Conservation (phyloP, 1,284 basidiomycete species). For the Xerocomus amazonicus region DNA sequence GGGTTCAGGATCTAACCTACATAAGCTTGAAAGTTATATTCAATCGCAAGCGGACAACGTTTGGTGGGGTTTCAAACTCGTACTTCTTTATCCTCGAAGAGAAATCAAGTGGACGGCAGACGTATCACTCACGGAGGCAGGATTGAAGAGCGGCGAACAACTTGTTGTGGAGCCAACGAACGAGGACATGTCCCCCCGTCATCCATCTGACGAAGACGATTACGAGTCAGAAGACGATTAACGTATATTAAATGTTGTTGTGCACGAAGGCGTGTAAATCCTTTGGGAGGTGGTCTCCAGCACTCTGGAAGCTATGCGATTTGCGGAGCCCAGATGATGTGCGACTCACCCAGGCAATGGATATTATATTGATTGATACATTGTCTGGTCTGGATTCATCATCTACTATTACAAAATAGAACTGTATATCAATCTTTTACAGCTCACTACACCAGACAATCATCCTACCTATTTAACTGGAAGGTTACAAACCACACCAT, state of each 20-base stretch:
- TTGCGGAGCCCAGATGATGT: no score
- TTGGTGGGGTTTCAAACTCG: slow-evolving; percentile 74
- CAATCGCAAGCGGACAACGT: slow-evolving; percentile 24
- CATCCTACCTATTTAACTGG: no score
- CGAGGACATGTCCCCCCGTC: slow-evolving; percentile 7
- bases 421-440: no score
- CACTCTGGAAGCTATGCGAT: no score
- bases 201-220: slow-evolving; percentile 48
- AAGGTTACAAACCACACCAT: no score
- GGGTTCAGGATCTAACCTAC: slow-evolving; percentile 34
- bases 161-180: slow-evolving; percentile 63
- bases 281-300: no score
- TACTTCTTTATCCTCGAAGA: slow-evolving; percentile 65
- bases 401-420: no score
- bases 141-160: slow-evolving; percentile 61
- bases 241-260: neutral
- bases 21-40: slow-evolving; percentile 42
- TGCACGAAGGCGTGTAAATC: no score
- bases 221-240: slow-evolving; percentile 60
- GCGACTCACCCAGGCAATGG: no score
- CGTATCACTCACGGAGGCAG: slow-evolving; percentile 48
- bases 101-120: slow-evolving; percentile 53
- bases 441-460: no score
- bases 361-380: no score
- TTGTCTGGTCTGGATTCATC: no score